These are phyloP conservation scores for Cystobasidiaceae sp. DNA, from an alignment of 1,284 basidiomycete genomes.

Conservation along the genomic window DNA sequence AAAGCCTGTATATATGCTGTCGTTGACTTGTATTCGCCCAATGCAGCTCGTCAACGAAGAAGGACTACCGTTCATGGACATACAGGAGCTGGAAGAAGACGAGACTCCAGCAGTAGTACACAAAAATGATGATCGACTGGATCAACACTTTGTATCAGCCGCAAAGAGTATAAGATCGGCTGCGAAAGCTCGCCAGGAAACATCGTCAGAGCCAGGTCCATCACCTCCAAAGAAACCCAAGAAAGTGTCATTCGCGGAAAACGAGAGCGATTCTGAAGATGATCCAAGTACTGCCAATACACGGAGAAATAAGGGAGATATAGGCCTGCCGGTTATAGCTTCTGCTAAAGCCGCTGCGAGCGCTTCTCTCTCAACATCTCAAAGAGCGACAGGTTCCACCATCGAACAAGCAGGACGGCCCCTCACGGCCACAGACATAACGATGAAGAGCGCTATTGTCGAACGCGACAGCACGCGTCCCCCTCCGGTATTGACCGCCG, in stretches of 20 bases:
- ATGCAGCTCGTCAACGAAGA: conserved; percentile 25
- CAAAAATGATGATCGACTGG: too few relatives aligned
- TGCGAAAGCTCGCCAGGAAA: too few relatives aligned
- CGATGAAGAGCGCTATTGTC: conserved; percentile 14
- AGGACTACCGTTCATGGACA: conserved; percentile 27
- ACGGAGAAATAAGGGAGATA: background rate
- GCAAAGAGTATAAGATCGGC: too few relatives aligned
- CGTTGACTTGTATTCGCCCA: background rate
- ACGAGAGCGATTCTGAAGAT: background rate
- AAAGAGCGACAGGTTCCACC: background rate
- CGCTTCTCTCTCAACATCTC: background rate
- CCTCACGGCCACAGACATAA: background rate
- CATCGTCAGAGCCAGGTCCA: background rate
- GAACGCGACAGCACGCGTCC: conserved; percentile 21
- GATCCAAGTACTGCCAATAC: background rate
- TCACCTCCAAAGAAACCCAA: background rate
- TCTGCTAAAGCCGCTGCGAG: conserved; percentile 1
- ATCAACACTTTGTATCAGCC: too few relatives aligned
- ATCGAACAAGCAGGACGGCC: background rate
- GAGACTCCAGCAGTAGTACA: too few relatives aligned
- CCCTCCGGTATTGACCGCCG: conserved; percentile 23
- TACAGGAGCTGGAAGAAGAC: conserved; percentile 29
- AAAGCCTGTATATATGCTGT: background rate
- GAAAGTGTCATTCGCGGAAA: background rate
- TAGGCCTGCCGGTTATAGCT: conserved; percentile 4